Evolutionary conservation across 371 early-diverging fungal species (phyloP).

Genomic region (Rozella allomycis): DNA sequence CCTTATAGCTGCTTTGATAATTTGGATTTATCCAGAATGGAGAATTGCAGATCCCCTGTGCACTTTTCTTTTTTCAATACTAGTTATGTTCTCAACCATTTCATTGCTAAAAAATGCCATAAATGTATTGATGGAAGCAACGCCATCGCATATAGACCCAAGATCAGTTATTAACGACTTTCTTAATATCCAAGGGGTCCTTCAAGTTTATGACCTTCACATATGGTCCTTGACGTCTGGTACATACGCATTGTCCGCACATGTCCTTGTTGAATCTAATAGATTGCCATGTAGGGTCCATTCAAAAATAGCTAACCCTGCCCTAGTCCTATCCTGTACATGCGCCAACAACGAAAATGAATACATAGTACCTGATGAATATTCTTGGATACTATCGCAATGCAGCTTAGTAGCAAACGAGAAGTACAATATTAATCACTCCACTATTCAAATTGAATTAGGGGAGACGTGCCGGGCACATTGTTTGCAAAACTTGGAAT

Average conservation of each 20-base stretch:
- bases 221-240: slow-evolving; percentile 51
- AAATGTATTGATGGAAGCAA: slow-evolving; percentile 43
- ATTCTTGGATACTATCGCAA: neutral
- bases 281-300: slow-evolving; percentile 3
- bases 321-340: too few relatives aligned
- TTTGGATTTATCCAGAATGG: slow-evolving; percentile 37
- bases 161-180: slow-evolving; percentile 30
- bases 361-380: too few relatives aligned
- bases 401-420: slow-evolving; percentile 11
- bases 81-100: slow-evolving; percentile 51
- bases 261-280: slow-evolving; percentile 1
- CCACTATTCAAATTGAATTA: slow-evolving; percentile 41
- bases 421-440: slow-evolving; percentile 39
- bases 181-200: slow-evolving; percentile 25
- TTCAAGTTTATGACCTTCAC: slow-evolving; percentile 42
- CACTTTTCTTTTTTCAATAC: slow-evolving; percentile 53
- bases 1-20: slow-evolving; percentile 47
- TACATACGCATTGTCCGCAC: slow-evolving; percentile 11
- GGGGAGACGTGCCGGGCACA: too few relatives aligned
- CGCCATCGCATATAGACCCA: slow-evolving; percentile 37
- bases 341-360: too few relatives aligned
- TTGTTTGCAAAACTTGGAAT: too few relatives aligned
- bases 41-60: slow-evolving; percentile 63
- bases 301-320: too few relatives aligned
- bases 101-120: slow-evolving; percentile 18